A percentile compares a stretch with the other conserved stretches of the same genome.
These are phyloP conservation scores for Corymbia calophylla DNA, from an alignment of 441 rosid genomes.

Conservation along the genomic window DNA sequence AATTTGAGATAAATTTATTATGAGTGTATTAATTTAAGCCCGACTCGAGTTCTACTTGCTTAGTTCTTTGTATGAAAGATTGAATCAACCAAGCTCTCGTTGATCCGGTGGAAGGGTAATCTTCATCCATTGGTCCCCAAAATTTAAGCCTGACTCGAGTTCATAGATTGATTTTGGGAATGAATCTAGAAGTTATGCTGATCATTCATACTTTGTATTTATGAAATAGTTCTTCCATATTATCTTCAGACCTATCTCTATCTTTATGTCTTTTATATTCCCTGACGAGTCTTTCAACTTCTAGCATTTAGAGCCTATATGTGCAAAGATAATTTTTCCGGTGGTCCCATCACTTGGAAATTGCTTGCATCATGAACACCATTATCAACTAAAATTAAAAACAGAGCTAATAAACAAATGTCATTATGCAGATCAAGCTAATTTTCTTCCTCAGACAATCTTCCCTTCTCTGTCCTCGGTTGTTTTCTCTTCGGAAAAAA, in stretches of 20 bases:
- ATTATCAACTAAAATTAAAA: too few relatives aligned
- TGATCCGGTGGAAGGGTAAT: neutral
- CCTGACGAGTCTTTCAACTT: too few relatives aligned
- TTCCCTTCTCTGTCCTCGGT: neutral
- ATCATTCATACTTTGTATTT: too few relatives aligned
- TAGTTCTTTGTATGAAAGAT: fast-evolving
- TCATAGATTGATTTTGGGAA: neutral
- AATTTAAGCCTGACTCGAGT: neutral
- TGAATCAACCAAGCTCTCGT: neutral
- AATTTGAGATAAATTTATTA: too few relatives aligned
- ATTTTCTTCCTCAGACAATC: neutral
- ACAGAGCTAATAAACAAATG: neutral
- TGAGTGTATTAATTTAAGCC: neutral
- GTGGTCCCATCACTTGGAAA: too few relatives aligned
- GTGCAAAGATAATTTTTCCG: too few relatives aligned
- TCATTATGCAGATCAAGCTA: too few relatives aligned
- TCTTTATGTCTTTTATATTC: too few relatives aligned
- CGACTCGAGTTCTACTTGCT: neutral
- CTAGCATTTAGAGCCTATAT: neutral
- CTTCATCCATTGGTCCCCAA: neutral
- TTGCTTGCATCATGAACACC: too few relatives aligned
- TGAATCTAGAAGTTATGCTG: neutral
- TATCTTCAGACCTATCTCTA: too few relatives aligned
- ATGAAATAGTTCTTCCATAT: too few relatives aligned
- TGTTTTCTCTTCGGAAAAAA: neutral